Percentiles rank a stretch among this genome's conserved stretches.
Conservation (phyloP, 106 monocot genomes). For the Triglochin maritima region DNA sequence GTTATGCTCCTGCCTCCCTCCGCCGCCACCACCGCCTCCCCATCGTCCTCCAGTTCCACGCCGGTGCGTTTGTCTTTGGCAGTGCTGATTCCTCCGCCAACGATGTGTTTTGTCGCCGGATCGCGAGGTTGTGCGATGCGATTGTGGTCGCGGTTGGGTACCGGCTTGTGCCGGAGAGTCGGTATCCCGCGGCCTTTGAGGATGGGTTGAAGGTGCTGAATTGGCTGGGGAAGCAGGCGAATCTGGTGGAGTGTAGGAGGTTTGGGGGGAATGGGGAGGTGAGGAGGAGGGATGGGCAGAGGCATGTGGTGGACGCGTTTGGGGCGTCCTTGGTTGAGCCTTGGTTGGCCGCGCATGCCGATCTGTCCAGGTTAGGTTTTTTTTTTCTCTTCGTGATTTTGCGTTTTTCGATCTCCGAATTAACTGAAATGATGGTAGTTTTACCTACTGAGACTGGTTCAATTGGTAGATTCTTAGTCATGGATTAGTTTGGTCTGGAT, state of each 20-base stretch:
- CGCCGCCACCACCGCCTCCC: slow-evolving; percentile 19
- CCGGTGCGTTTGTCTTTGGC: slow-evolving; percentile 67
- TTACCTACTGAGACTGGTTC: neutral
- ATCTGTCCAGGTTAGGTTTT: slow-evolving; percentile 58
- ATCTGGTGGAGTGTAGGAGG: slow-evolving; percentile 55
- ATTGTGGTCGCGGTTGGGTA: slow-evolving; percentile 20
- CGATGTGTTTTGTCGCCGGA: slow-evolving; percentile 70
- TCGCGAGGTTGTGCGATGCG: slow-evolving; percentile 35
- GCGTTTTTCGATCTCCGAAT: neutral
- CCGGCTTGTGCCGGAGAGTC: slow-evolving; percentile 20
- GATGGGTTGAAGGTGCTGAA: slow-evolving; percentile 19
- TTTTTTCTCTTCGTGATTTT: neutral
- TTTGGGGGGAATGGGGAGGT: slow-evolving; percentile 8
- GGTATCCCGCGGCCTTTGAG: slow-evolving; percentile 23
- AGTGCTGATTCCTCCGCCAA: slow-evolving; percentile 46
- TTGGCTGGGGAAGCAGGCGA: slow-evolving; percentile 70
- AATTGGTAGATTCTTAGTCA: neutral
- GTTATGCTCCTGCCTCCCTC: neutral
- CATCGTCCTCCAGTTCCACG: slow-evolving; percentile 76
- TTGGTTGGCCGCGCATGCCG: slow-evolving; percentile 78
- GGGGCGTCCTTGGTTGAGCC: slow-evolving; percentile 76
- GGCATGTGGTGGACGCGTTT: slow-evolving; percentile 45
- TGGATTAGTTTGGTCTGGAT: neutral
- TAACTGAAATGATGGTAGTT: neutral
- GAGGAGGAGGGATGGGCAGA: slow-evolving; percentile 12